Percentiles rank a stretch among this genome's conserved stretches.
These are phyloP conservation scores for Heracleum sosnowskyi DNA, from an alignment of 129 eudicot species.

Conservation along the genomic window DNA sequence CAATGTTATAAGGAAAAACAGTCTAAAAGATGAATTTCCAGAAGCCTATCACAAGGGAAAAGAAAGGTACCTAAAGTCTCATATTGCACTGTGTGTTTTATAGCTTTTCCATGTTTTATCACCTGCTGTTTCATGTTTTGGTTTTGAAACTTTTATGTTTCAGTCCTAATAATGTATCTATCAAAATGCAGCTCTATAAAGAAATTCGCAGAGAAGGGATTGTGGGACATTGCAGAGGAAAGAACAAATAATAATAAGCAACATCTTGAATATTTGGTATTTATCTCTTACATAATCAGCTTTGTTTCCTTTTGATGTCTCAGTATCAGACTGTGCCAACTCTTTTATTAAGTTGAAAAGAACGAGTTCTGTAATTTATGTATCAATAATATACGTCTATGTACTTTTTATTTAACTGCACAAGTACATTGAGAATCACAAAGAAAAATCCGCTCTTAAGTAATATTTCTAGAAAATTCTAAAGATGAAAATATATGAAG, in stretches of 20 bases:
- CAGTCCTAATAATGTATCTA: conserved; percentile 3
- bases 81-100: not conserved
- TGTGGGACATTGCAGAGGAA: conserved; percentile 12
- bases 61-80: conserved; percentile 51
- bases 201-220: conserved; percentile 11
- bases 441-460: not conserved
- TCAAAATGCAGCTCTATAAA: conserved; percentile 34
- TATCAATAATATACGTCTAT: not conserved
- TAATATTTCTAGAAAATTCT: not conserved
- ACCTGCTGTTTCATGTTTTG: not conserved
- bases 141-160: not conserved
- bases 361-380: not conserved
- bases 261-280: conserved; percentile 6
- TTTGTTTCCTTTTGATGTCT: not conserved
- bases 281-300: not conserved
- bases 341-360: not conserved
- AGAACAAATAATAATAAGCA: conserved; percentile 6
- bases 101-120: not conserved
- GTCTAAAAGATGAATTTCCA: conserved; percentile 73
- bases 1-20: conserved; percentile 60
- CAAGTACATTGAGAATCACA: not conserved
- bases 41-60: conserved; percentile 71
- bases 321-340: not conserved
- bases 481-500: not conserved
- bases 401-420: not conserved